These are phyloP conservation scores for Candida montana DNA, from an alignment of 805 yeast genomes.

Conservation along the genomic window DNA sequence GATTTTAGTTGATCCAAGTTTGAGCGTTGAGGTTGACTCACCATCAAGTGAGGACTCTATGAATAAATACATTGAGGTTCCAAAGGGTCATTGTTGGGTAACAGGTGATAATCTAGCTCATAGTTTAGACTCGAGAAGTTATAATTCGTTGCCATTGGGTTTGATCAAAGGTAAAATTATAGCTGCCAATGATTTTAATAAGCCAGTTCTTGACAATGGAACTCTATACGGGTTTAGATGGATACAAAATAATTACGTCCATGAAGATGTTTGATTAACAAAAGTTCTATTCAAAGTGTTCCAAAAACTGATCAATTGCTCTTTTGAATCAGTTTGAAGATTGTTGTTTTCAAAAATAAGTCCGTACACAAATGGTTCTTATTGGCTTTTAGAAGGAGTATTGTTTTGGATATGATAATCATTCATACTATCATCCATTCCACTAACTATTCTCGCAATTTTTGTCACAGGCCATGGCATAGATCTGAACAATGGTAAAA, in stretches of 20 bases:
- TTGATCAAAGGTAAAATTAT: constrained; percentile 81
- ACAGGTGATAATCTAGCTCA: constrained; percentile 91
- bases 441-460: constrained; percentile 34
- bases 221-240: constrained; percentile 50
- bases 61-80: constrained; percentile 63
- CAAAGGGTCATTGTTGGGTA: constrained; percentile 95
- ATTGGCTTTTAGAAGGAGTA: not conserved
- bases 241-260: constrained; percentile 46
- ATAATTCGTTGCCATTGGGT: constrained; percentile 87
- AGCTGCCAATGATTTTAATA: constrained; percentile 57
- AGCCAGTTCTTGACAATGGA: constrained; percentile 36
- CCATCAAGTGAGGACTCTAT: constrained; percentile 21
- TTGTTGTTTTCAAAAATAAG: too few species aligned
- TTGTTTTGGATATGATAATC: not conserved
- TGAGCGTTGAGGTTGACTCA: constrained; percentile 23
- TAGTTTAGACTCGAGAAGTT: constrained; percentile 84
- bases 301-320: not conserved
- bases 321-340: not conserved
- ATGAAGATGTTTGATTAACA: constrained; percentile 23
- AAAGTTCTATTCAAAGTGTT: too few species aligned
- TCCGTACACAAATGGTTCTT: too few species aligned
- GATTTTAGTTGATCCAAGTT: constrained; percentile 74
- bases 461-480: constrained; percentile 63
- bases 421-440: constrained; percentile 41
- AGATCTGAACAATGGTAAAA: constrained; percentile 65